These are phyloP conservation scores for Fusarium sacchari DNA, from an alignment of 2,329 filamentous ascomycete genomes.

Conservation along the genomic window DNA sequence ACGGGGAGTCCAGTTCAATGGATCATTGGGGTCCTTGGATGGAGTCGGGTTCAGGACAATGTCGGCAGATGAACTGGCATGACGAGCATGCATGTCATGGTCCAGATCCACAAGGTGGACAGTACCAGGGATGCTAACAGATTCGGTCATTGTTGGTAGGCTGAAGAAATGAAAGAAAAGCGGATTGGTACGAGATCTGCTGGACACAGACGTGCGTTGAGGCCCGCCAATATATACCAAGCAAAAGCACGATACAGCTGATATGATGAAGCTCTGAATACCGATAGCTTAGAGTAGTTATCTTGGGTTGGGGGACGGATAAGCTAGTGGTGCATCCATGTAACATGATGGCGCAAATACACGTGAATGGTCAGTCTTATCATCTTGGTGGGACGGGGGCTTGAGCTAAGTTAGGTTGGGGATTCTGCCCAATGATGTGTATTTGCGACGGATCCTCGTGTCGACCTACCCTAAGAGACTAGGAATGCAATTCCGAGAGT, in stretches of 20 bases:
- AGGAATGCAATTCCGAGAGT: background rate
- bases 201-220: background rate
- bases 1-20: constrained; percentile 58
- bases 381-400: background rate
- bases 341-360: background rate
- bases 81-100: constrained; percentile 46
- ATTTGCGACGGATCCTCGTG: background rate
- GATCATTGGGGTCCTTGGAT: constrained; percentile 61
- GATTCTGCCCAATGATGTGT: background rate
- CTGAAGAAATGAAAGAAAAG: background rate
- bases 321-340: background rate
- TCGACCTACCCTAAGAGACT: background rate
- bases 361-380: background rate
- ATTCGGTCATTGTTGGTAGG: background rate
- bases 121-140: constrained; percentile 48
- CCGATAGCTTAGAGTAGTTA: background rate
- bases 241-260: background rate
- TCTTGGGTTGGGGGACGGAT: background rate
- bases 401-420: background rate
- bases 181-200: too few species aligned
- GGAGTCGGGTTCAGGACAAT: constrained; percentile 63
- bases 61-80: constrained; percentile 46
- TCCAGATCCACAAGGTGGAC: constrained; percentile 54
- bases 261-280: background rate
- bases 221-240: background rate